These are phyloP conservation scores for Salvia rosmarinus DNA, from an alignment of 257 asterid genomes.

Conservation along the genomic window DNA sequence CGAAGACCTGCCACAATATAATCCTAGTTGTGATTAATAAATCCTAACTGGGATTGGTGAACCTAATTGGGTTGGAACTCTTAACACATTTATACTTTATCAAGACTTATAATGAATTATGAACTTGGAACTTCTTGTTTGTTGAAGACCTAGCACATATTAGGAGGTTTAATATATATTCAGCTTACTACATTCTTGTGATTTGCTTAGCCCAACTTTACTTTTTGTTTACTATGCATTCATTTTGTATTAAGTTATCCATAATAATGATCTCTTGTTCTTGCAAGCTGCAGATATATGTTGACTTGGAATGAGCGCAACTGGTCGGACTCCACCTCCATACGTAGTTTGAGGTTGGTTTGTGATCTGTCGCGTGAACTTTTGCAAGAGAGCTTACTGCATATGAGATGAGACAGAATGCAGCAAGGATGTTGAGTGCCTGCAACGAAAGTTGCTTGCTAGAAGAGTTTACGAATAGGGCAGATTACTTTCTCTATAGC, in stretches of 20 bases:
- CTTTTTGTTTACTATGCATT: not conserved
- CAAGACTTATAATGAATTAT: too few species aligned
- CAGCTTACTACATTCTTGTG: not conserved
- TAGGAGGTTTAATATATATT: not conserved
- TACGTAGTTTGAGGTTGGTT: constrained; percentile 17
- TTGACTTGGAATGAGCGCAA: constrained; percentile 45
- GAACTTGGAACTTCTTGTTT: constrained; percentile 9
- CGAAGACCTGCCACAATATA: constrained; percentile 8
- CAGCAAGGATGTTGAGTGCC: not conserved
- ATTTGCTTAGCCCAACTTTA: not conserved
- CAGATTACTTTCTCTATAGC: too few species aligned
- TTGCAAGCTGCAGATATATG: constrained; percentile 51
- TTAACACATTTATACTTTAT: not conserved
- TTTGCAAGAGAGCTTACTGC: constrained; percentile 12
- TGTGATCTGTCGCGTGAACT: not conserved
- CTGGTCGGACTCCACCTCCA: constrained; percentile 24
- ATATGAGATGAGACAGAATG: constrained; percentile 22
- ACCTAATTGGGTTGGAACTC: too few species aligned
- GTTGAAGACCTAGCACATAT: not conserved
- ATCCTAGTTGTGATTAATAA: too few species aligned
- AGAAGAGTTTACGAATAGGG: too few species aligned
- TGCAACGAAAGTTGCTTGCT: not conserved
- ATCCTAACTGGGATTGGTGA: too few species aligned
- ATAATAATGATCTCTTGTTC: constrained; percentile 14
- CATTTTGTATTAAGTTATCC: not conserved